Percentiles rank a stretch among this genome's conserved stretches.
Evolutionary conservation across 495 filamentous ascomycete genomes (phyloP).

Genomic region (Talaromyces borbonicus): DNA sequence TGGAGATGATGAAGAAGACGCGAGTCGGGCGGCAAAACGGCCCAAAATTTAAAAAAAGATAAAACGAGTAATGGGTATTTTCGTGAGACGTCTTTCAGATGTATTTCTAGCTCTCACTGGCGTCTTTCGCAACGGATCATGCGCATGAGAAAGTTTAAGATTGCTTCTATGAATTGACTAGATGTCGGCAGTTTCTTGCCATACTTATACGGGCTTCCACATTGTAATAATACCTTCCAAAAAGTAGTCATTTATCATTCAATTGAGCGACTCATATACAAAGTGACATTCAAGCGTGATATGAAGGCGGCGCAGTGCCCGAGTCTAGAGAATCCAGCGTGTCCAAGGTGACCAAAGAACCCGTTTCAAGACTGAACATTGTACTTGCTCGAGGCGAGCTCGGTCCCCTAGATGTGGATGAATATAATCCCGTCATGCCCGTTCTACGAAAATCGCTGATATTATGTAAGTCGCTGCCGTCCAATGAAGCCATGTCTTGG

Average conservation of each 20-base stretch:
- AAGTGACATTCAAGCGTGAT: conserved; percentile 8
- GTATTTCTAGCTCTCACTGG: too few relatives aligned
- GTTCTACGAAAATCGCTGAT: background rate
- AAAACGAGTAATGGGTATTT: background rate
- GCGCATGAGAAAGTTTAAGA: too few relatives aligned
- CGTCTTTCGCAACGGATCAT: too few relatives aligned
- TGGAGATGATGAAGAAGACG: conserved; percentile 17
- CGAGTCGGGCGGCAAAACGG: conserved; percentile 20
- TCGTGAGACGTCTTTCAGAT: too few relatives aligned
- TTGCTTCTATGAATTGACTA: too few relatives aligned
- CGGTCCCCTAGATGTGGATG: conserved; percentile 7
- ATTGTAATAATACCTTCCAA: too few relatives aligned
- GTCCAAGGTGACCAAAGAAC: conserved; percentile 15
- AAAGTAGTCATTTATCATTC: too few relatives aligned
- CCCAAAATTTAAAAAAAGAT: conserved; percentile 21
- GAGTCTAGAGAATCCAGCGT: conserved; percentile 11
- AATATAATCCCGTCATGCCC: background rate
- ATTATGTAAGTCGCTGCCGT: background rate
- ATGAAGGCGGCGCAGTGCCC: conserved; percentile 15
- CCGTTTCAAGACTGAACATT: conserved; percentile 14
- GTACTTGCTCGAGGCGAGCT: conserved; percentile 14
- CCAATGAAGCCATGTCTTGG: background rate
- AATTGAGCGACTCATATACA: too few relatives aligned
- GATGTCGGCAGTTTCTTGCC: too few relatives aligned
- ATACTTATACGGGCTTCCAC: too few relatives aligned